These are phyloP conservation scores for Verbena officinalis DNA, from an alignment of 257 asterid genomes.

Conservation along the genomic window DNA sequence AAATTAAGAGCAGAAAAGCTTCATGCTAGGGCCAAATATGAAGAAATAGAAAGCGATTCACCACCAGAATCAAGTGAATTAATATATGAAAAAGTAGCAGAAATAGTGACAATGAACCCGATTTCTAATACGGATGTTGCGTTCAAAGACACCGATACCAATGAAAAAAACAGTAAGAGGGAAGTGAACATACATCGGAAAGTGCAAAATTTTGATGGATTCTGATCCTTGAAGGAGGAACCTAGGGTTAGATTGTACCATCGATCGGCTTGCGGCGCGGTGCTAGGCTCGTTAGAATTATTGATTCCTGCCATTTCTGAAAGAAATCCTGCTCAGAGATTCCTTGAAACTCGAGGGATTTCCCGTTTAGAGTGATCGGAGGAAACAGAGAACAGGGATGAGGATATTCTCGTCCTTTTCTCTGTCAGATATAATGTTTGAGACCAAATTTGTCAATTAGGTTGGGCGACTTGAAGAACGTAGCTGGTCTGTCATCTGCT, in stretches of 20 bases:
- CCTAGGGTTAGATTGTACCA: conserved; percentile 92
- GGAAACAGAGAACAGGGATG: conserved; percentile 2
- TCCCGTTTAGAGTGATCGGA: not conserved
- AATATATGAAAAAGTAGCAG: not conserved
- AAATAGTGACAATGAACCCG: not conserved
- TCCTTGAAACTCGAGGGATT: conserved; percentile 17
- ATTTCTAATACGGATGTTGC: not conserved
- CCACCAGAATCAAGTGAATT: conserved; percentile 12
- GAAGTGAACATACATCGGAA: conserved; percentile 64
- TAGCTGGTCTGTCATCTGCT: too few relatives aligned
- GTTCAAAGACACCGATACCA: not conserved
- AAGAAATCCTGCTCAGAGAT: conserved; percentile 12
- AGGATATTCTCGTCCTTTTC: conserved; percentile 15
- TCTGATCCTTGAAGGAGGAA: conserved; percentile 87
- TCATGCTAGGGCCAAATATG: not conserved
- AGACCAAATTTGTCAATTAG: not conserved
- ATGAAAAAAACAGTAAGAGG: not conserved
- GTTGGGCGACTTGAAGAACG: too few relatives aligned
- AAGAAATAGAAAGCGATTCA: not conserved
- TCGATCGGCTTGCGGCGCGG: conserved; percentile 84
- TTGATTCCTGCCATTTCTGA: conserved; percentile 61
- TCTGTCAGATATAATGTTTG: not conserved
- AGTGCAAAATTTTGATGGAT: conserved; percentile 96
- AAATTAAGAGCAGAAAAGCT: too few relatives aligned
- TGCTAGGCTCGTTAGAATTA: conserved; percentile 65